phyloP scores from a whole-genome alignment of 2,329 filamentous ascomycete genomes.

The Zymoseptoria tritici region DNA sequence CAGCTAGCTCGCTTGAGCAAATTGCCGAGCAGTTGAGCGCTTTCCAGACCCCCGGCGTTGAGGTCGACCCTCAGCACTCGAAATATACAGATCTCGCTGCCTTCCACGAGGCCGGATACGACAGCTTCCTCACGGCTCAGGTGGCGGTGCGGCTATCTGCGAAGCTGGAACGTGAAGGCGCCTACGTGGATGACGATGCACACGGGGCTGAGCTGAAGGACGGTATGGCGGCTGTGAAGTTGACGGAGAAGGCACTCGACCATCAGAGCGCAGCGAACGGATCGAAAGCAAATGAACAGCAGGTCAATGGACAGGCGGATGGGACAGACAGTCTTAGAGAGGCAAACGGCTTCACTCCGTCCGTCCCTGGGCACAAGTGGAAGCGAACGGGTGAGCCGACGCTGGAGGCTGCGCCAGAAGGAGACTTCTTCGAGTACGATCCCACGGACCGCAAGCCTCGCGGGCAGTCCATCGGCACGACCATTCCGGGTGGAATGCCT shows the following conservation, averaged over 20 bases:
- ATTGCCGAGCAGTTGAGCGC: slow-evolving; percentile 38
- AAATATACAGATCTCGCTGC: slow-evolving; percentile 35
- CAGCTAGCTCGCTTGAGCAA: slow-evolving; percentile 42
- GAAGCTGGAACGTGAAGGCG: slow-evolving; percentile 40
- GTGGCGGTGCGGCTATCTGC: slow-evolving; percentile 50
- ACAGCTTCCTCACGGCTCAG: slow-evolving; percentile 54
- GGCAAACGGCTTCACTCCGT: slow-evolving; percentile 21
- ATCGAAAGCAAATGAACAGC: not conserved
- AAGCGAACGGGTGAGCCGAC: slow-evolving; percentile 25
- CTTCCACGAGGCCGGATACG: slow-evolving; percentile 57
- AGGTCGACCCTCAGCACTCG: slow-evolving; percentile 30
- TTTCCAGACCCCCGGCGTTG: slow-evolving; percentile 36
- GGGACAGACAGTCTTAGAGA: slow-evolving; percentile 4
- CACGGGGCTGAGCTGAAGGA: slow-evolving; percentile 4
- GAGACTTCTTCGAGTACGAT: slow-evolving; percentile 22
- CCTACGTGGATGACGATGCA: slow-evolving; percentile 22
- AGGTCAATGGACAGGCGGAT: slow-evolving; percentile 4
- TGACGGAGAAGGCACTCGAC: slow-evolving; percentile 2
- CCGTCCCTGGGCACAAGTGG: slow-evolving; percentile 21
- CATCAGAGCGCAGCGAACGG: not conserved
- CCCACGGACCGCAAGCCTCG: slow-evolving; percentile 18
- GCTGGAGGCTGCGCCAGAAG: slow-evolving; percentile 12
- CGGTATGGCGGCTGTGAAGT: slow-evolving; percentile 11
- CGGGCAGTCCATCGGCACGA: slow-evolving; percentile 16
- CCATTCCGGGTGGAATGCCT: slow-evolving; percentile 41